Percentiles rank a stretch among this genome's conserved stretches.
These are phyloP conservation scores for Hydnum rufescens DNA, from an alignment of 768 basidiomycete species.

Conservation along the genomic window DNA sequence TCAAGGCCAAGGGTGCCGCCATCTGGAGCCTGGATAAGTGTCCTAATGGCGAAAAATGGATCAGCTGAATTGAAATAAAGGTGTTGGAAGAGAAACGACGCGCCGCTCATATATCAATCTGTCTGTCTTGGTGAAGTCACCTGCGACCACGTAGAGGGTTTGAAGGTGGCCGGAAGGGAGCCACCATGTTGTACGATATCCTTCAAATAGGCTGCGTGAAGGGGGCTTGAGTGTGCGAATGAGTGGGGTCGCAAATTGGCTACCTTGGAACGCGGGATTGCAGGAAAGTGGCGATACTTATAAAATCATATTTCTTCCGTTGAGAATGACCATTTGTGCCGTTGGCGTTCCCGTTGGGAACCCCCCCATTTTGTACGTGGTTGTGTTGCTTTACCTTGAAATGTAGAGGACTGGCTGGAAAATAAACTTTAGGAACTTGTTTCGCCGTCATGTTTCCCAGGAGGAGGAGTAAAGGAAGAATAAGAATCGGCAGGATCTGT, in stretches of 20 bases:
- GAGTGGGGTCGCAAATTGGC: not conserved
- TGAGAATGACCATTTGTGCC: not conserved
- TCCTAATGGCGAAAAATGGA: no score
- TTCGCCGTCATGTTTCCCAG: not conserved
- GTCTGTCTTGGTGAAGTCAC: slow-evolving; percentile 22
- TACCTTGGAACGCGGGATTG: not conserved
- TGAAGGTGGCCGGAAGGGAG: slow-evolving; percentile 22
- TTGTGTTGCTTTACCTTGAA: not conserved
- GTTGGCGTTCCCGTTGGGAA: no score
- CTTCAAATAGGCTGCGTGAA: not conserved
- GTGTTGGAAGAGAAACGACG: slow-evolving; percentile 10
- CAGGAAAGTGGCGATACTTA: slow-evolving; percentile 1
- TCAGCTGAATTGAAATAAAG: slow-evolving; percentile 12
- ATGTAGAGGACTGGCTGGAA: not conserved
- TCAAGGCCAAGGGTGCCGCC: slow-evolving; percentile 22
- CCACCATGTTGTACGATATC: slow-evolving; percentile 19
- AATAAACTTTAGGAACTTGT: not conserved
- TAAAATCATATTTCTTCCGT: not conserved
- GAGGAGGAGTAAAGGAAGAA: not conserved
- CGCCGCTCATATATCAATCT: slow-evolving; percentile 20
- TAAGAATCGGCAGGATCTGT: not conserved
- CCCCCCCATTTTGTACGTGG: no score
- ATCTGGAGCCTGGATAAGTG: slow-evolving; percentile 21
- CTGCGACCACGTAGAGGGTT: slow-evolving; percentile 20
- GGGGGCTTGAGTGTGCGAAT: not conserved